Evolutionary conservation across 345 rosid species (phyloP).

Genomic region (Citrus cavaleriei): DNA sequence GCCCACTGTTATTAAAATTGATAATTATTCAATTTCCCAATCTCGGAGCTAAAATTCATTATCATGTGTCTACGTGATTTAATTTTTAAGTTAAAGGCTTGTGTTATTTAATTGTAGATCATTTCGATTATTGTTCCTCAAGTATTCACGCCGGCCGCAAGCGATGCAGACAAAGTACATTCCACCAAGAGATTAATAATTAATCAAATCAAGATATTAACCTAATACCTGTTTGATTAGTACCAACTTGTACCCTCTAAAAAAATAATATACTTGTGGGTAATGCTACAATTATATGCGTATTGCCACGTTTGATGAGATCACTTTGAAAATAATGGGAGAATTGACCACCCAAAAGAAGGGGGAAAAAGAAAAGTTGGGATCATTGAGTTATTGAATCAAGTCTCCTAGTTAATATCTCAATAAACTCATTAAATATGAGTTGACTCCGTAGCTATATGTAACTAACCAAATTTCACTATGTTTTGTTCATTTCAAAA

Average conservation of each 20-base stretch:
- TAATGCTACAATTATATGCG: neutral
- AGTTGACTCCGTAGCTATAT: neutral
- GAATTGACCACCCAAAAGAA: neutral
- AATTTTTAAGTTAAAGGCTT: neutral
- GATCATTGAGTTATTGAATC: neutral
- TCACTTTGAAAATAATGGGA: conserved; percentile 21
- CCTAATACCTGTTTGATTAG: neutral
- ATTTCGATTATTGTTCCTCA: conserved; percentile 20
- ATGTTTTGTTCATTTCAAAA: no score
- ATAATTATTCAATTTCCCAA: neutral
- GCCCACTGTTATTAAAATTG: conserved; percentile 12
- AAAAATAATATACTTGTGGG: neutral
- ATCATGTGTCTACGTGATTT: neutral
- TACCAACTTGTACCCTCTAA: conserved; percentile 8
- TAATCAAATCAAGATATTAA: conserved; percentile 11
- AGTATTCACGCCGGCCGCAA: conserved; percentile 31
- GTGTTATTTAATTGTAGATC: neutral
- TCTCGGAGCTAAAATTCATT: conserved; percentile 7
- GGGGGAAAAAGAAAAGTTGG: neutral
- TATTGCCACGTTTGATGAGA: conserved; percentile 13
- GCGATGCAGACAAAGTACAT: conserved; percentile 22
- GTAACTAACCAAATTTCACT: no score
- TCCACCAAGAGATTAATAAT: conserved; percentile 12
- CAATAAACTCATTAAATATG: neutral
- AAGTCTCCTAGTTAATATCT: neutral